Percentiles rank a stretch among this genome's conserved stretches.
Evolutionary conservation across 2,329 filamentous ascomycete genomes (phyloP).

Genomic region (Samsoniella hepiali): DNA sequence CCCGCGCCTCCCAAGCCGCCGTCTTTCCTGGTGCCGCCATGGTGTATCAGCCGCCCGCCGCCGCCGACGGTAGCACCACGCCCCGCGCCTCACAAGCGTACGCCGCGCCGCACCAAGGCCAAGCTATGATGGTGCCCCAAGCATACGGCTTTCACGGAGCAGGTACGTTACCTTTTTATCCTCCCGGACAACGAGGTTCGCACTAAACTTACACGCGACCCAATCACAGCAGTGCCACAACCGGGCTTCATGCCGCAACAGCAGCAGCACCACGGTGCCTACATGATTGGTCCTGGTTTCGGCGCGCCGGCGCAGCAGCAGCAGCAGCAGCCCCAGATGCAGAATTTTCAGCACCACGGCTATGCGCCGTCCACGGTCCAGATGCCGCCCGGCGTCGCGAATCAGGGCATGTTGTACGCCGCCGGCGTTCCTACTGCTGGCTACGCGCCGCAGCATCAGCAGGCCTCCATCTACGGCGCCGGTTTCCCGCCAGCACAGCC

Average conservation of each 20-base stretch:
- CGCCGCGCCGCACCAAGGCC: background rate
- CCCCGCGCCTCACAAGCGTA: background rate
- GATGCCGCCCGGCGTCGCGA: background rate
- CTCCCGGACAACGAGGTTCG: background rate
- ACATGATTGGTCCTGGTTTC: background rate
- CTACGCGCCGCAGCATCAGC: background rate
- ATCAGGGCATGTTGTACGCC: background rate
- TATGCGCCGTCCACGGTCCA: background rate
- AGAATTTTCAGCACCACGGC: background rate
- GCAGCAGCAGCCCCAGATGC: background rate
- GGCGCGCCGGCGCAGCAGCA: background rate
- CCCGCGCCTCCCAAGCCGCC: constrained; percentile 4
- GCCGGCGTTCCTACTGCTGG: background rate
- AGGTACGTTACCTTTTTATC: background rate
- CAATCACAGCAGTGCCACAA: background rate
- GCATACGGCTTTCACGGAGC: background rate
- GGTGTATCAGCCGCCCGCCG: background rate
- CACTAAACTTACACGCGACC: background rate
- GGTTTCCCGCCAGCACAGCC: background rate
- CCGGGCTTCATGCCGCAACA: background rate
- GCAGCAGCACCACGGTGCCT: background rate
- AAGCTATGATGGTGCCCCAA: background rate
- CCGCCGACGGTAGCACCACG: background rate
- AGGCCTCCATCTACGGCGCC: background rate
- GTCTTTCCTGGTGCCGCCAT: background rate